A percentile compares a stretch with the other conserved stretches of the same genome.
These are phyloP conservation scores for Penicillium hesseltinei DNA, from an alignment of 2,329 filamentous ascomycete species.

Conservation along the genomic window DNA sequence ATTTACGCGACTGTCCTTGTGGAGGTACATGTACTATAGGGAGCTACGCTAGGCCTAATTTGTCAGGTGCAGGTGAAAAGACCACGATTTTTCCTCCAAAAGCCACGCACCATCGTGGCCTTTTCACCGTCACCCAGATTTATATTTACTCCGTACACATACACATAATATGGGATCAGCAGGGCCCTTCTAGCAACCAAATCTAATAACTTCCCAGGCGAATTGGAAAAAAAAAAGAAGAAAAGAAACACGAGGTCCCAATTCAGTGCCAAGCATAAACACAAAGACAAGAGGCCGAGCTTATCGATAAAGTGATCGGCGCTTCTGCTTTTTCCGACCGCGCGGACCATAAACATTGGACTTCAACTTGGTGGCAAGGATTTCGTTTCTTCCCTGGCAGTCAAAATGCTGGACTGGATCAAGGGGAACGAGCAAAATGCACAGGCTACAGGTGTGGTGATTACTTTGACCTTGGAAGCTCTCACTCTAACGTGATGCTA, in stretches of 20 bases:
- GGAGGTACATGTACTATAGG: too few relatives aligned
- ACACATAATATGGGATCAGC: neutral
- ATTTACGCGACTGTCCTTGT: too few relatives aligned
- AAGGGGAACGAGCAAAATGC: conserved; percentile 20
- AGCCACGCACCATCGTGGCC: too few relatives aligned
- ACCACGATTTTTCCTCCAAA: too few relatives aligned
- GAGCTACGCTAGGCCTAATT: too few relatives aligned
- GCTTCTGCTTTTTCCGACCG: conserved; percentile 14
- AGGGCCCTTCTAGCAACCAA: neutral
- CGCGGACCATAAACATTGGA: conserved; percentile 36
- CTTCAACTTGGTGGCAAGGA: neutral
- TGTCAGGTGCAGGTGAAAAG: too few relatives aligned
- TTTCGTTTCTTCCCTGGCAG: neutral
- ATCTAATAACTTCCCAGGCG: neutral
- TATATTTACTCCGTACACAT: neutral
- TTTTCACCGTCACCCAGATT: too few relatives aligned
- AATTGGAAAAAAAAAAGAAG: neutral
- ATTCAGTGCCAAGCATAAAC: neutral
- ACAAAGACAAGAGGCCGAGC: neutral
- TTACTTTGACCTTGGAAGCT: neutral
- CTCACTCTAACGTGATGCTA: neutral
- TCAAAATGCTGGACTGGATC: conserved; percentile 28
- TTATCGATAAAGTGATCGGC: conserved; percentile 16
- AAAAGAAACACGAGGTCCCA: neutral
- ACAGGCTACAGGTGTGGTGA: conserved; percentile 18